Evolutionary conservation across 805 yeast species (phyloP), one percentile per base, ranked within the genome.

Genomic region (Kregervanrija fluxuum): DNA sequence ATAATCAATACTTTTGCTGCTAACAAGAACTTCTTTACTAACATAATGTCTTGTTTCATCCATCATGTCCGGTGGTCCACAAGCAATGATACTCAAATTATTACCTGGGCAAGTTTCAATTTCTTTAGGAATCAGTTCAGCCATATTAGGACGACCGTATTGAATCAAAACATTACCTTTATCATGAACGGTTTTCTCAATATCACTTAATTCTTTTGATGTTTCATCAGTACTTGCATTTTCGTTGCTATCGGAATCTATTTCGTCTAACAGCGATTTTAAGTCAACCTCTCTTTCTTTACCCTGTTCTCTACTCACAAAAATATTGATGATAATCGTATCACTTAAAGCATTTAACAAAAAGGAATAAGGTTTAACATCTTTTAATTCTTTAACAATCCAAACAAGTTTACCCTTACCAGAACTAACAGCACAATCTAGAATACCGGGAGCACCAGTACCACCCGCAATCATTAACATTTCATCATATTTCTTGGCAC

Each of bases 1-100:
- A 54, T 80, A 80, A 48, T 82, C 90, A 14, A 85, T 74, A 38
- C 85, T 70, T 40, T 71, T 66, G 12, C 69, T 59, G 43, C 65
- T 62, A 30, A 61, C 49, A 32, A 67, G 62, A 42, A 79, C 57
- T 45, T 72, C 58, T 36, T 65, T 50, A 0, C 73, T 67, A 3
- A 80, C 73, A 4, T 71, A 58, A 35, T 65, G 57, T 55, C 91
- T 70, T 14, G 79, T 51, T 3, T 65, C 70, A 54, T 81, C 89
- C 38, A 63, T 69, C 65, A 74, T 64, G 9, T 56, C 44, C 15
- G 67, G 65, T 52, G 74, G 78, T 33, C 75, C 78, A 64, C 79
- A 74, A 2, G 71, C 58, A 35, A 64, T 64, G 43, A 74, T 53
- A 6, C 70, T 77, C 38, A 67, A 50, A 9, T 73, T 54, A 2